Conservation (phyloP, 2,329 filamentous ascomycete genomes). For the Colletotrichum sp. region DNA sequence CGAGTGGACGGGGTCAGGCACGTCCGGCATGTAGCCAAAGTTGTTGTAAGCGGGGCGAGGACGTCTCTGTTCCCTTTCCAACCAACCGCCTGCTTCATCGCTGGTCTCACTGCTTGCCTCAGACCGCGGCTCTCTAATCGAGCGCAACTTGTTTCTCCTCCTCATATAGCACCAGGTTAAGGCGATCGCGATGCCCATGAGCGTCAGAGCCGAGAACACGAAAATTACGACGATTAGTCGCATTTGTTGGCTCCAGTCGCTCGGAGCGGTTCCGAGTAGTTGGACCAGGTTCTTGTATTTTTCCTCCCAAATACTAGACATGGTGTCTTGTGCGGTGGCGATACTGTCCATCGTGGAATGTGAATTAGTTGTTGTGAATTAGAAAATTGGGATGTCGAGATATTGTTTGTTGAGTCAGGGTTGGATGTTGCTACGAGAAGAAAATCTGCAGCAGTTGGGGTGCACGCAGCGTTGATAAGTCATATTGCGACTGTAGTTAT, state of each 20-base stretch:
- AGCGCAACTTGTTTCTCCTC: neutral
- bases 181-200: neutral
- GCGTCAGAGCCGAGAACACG: neutral
- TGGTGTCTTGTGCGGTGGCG: neutral
- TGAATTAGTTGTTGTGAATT: neutral
- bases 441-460: neutral
- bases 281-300: neutral
- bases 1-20: neutral
- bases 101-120: neutral
- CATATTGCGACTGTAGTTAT: neutral
- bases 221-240: neutral
- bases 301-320: neutral
- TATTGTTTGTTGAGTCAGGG: neutral
- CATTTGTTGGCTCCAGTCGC: neutral
- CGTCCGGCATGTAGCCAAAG: neutral
- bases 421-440: neutral
- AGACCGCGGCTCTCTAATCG: neutral
- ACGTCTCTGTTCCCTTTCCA: neutral
- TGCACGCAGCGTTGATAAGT: neutral
- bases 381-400: neutral
- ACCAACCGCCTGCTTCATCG: neutral
- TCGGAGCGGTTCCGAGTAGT: neutral
- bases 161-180: neutral
- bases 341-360: neutral
- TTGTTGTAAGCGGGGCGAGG: neutral